A percentile compares a stretch with the other conserved stretches of the same genome.
Evolutionary conservation across 129 eudicot genomes (phyloP).

Genomic region (Artemisia tridentata): DNA sequence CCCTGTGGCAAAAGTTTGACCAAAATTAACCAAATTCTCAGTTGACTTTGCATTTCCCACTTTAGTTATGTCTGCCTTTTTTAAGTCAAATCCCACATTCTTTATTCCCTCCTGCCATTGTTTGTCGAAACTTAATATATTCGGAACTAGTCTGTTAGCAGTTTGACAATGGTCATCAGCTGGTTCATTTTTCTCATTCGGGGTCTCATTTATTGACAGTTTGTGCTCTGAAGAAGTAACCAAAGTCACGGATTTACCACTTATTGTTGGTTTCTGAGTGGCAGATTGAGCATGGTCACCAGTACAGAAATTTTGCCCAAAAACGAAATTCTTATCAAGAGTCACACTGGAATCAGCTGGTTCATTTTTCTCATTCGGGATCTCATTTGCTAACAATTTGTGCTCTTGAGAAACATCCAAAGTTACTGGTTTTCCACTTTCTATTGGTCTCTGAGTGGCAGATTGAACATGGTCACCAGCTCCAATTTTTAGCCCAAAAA

Average conservation of each 20-base stretch:
- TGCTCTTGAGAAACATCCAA: neutral
- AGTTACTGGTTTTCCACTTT: no score
- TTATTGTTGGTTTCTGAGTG: neutral
- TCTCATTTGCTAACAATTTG: neutral
- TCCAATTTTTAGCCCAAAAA: neutral
- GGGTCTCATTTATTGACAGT: neutral
- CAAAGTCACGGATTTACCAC: neutral
- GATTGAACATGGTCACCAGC: neutral
- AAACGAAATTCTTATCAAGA: no score
- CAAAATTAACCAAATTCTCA: neutral
- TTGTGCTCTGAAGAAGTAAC: conserved; percentile 11
- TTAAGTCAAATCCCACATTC: neutral
- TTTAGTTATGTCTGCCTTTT: neutral
- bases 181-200: neutral
- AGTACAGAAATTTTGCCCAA: no score
- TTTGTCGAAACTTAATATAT: neutral
- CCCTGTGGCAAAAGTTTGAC: neutral
- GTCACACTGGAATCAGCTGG: neutral
- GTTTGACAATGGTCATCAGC: neutral
- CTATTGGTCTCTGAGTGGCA: no score
- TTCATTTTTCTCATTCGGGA: neutral
- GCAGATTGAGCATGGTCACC: no score
- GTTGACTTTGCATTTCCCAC: neutral
- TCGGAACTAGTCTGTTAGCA: neutral
- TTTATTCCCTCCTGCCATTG: neutral